Conservation (phyloP, 2,329 filamentous ascomycete species). For the Talaromyces sp. region DNA sequence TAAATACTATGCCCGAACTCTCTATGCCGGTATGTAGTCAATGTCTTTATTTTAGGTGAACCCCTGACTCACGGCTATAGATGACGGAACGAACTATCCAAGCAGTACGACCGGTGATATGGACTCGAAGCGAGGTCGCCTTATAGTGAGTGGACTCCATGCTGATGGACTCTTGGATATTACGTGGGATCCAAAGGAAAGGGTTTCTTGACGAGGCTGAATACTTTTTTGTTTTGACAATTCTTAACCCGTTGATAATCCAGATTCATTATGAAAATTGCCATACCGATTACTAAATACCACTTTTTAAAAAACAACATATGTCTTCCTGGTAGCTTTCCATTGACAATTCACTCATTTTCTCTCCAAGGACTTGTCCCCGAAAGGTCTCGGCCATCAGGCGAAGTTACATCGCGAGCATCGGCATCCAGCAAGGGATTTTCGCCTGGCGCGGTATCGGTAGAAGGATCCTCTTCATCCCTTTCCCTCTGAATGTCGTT, state of each 20-base stretch:
- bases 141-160: constrained; percentile 14
- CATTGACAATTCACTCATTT: not conserved
- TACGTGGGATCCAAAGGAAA: constrained; percentile 14
- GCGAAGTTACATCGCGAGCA: constrained; percentile 5
- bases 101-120: constrained; percentile 13
- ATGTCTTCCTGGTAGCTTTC: not conserved
- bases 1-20: constrained; percentile 12
- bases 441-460: not conserved
- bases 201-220: not conserved
- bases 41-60: not conserved
- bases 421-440: constrained; percentile 6
- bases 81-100: constrained; percentile 14
- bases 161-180: constrained; percentile 16
- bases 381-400: constrained; percentile 3
- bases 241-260: not conserved
- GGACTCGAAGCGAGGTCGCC: constrained; percentile 14
- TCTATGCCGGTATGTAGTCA: constrained; percentile 12
- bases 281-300: not conserved
- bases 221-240: not conserved
- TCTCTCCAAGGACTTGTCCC: constrained; percentile 2
- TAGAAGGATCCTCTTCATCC: not conserved
- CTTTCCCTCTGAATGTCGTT: not conserved
- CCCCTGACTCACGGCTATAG: constrained; percentile 2
- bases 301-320: not conserved
- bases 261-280: not conserved